Percentiles rank a stretch among this genome's conserved stretches.
Evolutionary conservation across 169 alveolate genomes (phyloP).

Genomic region (Plasmodium fragile): DNA sequence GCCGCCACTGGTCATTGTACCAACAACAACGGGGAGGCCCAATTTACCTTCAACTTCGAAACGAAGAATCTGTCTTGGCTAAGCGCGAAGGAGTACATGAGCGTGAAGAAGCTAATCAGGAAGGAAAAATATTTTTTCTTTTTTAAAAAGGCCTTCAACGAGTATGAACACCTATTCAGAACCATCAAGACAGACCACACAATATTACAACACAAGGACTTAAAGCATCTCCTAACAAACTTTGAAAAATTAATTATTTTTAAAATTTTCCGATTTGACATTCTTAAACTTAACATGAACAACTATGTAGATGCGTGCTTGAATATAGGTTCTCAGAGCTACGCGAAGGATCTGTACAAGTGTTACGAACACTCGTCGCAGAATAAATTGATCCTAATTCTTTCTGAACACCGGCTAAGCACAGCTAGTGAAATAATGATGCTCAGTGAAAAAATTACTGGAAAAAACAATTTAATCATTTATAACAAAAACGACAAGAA

Average conservation of each 20-base stretch:
- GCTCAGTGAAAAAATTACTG: slow-evolving; percentile 69
- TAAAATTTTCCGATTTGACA: slow-evolving; percentile 68
- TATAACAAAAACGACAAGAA: slow-evolving; percentile 57
- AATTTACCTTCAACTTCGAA: slow-evolving; percentile 42
- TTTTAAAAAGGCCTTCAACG: slow-evolving; percentile 68
- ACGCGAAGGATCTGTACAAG: slow-evolving; percentile 69
- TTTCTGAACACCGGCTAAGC: slow-evolving; percentile 53
- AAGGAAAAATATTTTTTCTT: slow-evolving; percentile 45
- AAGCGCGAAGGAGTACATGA: slow-evolving; percentile 49
- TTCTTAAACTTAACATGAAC: slow-evolving; percentile 60
- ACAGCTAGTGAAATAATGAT: slow-evolving; percentile 70
- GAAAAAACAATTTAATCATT: slow-evolving; percentile 58
- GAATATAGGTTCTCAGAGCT: slow-evolving; percentile 34
- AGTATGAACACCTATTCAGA: slow-evolving; percentile 67
- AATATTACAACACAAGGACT: slow-evolving; percentile 56
- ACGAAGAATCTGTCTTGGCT: slow-evolving; percentile 71
- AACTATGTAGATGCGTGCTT: slow-evolving; percentile 53
- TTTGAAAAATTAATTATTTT: slow-evolving; percentile 69
- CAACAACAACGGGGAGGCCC: background rate
- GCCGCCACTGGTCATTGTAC: background rate
- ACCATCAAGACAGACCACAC: slow-evolving; percentile 71
- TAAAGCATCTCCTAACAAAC: slow-evolving; percentile 33
- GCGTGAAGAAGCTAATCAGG: slow-evolving; percentile 54
- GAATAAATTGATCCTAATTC: slow-evolving; percentile 44
- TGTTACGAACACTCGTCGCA: slow-evolving; percentile 74